These are phyloP conservation scores for Tillandsia fasciculata DNA, from an alignment of 176 grass and related monocot species.

Conservation along the genomic window DNA sequence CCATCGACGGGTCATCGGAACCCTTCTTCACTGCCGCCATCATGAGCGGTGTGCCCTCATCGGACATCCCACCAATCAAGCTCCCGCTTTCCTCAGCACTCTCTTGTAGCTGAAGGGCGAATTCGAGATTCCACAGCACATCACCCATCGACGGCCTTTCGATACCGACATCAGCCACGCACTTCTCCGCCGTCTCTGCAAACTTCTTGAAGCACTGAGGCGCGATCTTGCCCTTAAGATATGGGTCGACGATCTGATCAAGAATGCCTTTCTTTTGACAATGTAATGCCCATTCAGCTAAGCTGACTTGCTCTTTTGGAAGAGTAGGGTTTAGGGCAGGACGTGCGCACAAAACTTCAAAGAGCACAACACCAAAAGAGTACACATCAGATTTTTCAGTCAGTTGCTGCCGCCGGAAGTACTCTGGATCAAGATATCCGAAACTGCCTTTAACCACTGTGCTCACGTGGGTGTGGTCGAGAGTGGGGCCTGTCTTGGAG, in stretches of 20 bases:
- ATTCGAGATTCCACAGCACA: slow-evolving; percentile 68
- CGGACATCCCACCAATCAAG: slow-evolving; percentile 20
- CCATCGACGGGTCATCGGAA: slow-evolving; percentile 21
- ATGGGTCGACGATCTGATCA: slow-evolving; percentile 49
- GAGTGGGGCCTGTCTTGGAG: slow-evolving; percentile 34
- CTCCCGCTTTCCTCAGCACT: slow-evolving; percentile 29
- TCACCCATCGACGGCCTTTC: slow-evolving; percentile 56
- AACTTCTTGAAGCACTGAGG: slow-evolving; percentile 53
- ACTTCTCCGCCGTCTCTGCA: slow-evolving; percentile 47
- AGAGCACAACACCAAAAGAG: slow-evolving; percentile 71
- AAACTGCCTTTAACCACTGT: slow-evolving; percentile 72
- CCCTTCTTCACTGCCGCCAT: slow-evolving; percentile 9
- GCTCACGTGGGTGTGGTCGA: slow-evolving; percentile 59
- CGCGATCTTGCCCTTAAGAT: slow-evolving; percentile 40
- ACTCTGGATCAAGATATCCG: slow-evolving; percentile 70
- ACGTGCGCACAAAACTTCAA: slow-evolving; percentile 56
- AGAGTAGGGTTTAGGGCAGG: slow-evolving; percentile 26
- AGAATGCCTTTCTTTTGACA: slow-evolving; percentile 56
- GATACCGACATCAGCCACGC: slow-evolving; percentile 40
- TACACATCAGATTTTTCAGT: slow-evolving; percentile 76
- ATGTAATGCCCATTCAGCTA: slow-evolving; percentile 62
- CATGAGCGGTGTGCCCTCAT: slow-evolving; percentile 10
- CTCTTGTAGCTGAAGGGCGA: slow-evolving; percentile 66
- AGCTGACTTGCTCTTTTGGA: slow-evolving; percentile 55
- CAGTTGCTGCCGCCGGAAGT: slow-evolving; percentile 52